phyloP scores from a whole-genome alignment of 352 stramenopile species.

The Pythium utonaiense region DNA sequence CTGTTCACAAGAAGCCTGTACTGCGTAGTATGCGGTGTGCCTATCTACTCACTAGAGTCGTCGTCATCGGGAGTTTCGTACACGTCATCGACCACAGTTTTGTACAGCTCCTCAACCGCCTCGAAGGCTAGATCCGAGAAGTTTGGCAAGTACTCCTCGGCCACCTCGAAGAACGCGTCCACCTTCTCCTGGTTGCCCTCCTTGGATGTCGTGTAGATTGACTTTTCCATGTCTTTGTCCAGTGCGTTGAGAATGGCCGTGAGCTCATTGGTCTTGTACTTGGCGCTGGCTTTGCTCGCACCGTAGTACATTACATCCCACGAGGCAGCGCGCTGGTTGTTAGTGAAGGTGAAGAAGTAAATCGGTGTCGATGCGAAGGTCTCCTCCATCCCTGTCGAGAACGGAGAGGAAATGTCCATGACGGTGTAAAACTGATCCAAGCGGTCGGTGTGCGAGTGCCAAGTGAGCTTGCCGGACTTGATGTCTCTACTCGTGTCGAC shows the following conservation, averaged over 20 bases:
- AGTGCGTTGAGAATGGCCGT: neutral
- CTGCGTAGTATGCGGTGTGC: too few species aligned
- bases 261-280: neutral
- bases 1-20: too few species aligned
- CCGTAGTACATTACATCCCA: conserved; percentile 1
- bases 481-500: neutral
- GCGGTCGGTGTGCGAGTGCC: neutral
- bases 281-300: neutral
- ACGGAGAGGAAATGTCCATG: neutral
- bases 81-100: neutral
- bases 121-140: neutral
- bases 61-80: too few species aligned
- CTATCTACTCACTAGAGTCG: too few species aligned
- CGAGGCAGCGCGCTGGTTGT: neutral
- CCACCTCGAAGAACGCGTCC: neutral
- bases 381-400: neutral
- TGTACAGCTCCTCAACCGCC: neutral
- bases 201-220: neutral
- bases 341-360: neutral
- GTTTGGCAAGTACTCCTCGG: neutral
- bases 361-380: neutral
- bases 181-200: neutral
- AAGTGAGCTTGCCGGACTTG: neutral
- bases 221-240: neutral
- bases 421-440: neutral